Percentiles rank a stretch among this genome's conserved stretches.
Conservation (phyloP, 257 asterid genomes). For the Solanum paucissectum region DNA sequence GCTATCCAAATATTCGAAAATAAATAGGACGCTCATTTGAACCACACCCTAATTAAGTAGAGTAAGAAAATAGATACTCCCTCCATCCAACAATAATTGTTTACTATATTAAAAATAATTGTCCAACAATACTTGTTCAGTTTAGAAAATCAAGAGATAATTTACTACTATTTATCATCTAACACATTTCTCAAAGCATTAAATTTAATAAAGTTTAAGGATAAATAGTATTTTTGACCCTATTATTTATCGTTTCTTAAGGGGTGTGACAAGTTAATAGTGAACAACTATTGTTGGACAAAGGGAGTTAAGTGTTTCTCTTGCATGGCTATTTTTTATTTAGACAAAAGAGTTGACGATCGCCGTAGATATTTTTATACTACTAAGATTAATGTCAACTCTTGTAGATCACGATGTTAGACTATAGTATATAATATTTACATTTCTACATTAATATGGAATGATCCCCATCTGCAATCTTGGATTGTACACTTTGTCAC, state of each 20-base stretch:
- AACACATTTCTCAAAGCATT: no score
- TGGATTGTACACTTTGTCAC: neutral
- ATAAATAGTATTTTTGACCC: no score
- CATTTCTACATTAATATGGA: neutral
- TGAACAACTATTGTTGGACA: no score
- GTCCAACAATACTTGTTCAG: no score
- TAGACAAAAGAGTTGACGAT: neutral
- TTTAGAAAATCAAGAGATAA: no score
- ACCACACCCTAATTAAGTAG: neutral
- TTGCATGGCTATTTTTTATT: neutral
- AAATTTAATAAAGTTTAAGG: no score
- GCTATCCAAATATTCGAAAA: neutral
- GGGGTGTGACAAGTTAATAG: no score
- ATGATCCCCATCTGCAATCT: neutral
- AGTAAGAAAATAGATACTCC: neutral
- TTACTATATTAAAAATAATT: no score
- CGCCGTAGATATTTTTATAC: neutral
- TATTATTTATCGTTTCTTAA: no score
- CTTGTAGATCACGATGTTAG: neutral
- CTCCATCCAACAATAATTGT: no score
- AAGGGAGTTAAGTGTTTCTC: neutral
- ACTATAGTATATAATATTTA: neutral
- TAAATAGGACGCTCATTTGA: no score
- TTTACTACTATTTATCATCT: no score
- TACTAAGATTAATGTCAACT: neutral